Percentiles rank a stretch among this genome's conserved stretches.
Evolutionary conservation across 768 basidiomycete species (phyloP).

Genomic region (Psilocybe cyanescens): DNA sequence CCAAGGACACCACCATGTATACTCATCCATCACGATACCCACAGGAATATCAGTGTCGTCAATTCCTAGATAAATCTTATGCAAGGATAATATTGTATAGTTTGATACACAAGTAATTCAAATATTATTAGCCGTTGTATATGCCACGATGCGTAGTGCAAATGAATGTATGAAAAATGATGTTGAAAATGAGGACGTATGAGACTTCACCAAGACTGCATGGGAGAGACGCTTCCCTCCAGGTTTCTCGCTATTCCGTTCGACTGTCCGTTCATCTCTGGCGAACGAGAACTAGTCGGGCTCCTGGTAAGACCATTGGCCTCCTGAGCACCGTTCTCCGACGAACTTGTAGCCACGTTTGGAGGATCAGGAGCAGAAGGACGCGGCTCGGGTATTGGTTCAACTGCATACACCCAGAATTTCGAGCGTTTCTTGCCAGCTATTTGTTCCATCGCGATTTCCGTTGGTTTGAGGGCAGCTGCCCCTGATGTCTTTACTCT

Average conservation of each 20-base stretch:
- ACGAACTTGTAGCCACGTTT: constrained; percentile 15
- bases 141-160: constrained; percentile 19
- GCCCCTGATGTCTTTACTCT: constrained; percentile 60
- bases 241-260: constrained; percentile 24
- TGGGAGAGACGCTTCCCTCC: constrained; percentile 47
- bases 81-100: not conserved
- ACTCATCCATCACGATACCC: too few relatives aligned
- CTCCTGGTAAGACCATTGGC: constrained; percentile 12
- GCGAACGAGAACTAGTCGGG: constrained; percentile 1
- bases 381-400: constrained; percentile 52
- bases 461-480: constrained; percentile 70
- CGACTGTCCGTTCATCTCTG: constrained; percentile 12
- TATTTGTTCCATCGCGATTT: constrained; percentile 75
- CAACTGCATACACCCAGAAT: constrained; percentile 89
- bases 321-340: constrained; percentile 8
- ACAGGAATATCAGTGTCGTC: too few relatives aligned
- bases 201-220: constrained; percentile 29
- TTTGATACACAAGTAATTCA: constrained; percentile 5
- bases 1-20: too few relatives aligned
- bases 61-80: too few relatives aligned
- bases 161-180: constrained; percentile 21
- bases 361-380: constrained; percentile 20
- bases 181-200: not conserved
- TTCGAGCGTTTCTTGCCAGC: constrained; percentile 85
- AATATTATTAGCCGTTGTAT: constrained; percentile 23